Evolutionary conservation across 768 basidiomycete species (phyloP).

Genomic region (Brasilioporus rufonigricans): DNA sequence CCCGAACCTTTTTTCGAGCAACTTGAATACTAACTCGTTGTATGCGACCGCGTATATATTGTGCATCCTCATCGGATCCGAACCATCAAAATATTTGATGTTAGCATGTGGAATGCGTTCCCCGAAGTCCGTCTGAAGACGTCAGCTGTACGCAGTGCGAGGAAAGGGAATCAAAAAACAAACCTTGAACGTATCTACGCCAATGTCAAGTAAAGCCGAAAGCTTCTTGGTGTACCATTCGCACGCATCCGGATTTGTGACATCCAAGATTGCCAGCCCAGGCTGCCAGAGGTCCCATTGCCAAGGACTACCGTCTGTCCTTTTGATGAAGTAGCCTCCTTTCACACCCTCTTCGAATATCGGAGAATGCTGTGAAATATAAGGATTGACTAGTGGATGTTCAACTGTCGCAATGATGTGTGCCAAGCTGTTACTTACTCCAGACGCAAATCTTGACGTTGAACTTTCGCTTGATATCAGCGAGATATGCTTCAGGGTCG

Average conservation of each 20-base stretch:
- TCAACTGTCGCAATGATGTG: slow-evolving; percentile 1
- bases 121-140: slow-evolving; percentile 65
- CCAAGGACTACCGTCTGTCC: slow-evolving; percentile 65
- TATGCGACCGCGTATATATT: slow-evolving; percentile 69
- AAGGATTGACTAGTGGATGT: slow-evolving; percentile 57
- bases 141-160: background rate
- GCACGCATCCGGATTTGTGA: slow-evolving; percentile 53
- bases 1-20: slow-evolving; percentile 58
- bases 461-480: slow-evolving; percentile 58
- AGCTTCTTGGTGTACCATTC: slow-evolving; percentile 48
- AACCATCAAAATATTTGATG: slow-evolving; percentile 63
- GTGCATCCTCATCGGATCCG: slow-evolving; percentile 68
- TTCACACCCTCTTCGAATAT: slow-evolving; percentile 68
- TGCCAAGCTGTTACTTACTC: slow-evolving; percentile 40
- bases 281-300: slow-evolving; percentile 72
- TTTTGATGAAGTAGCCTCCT: slow-evolving; percentile 69
- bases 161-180: background rate
- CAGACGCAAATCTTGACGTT: slow-evolving; percentile 73
- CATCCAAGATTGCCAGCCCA: slow-evolving; percentile 60
- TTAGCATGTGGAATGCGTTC: slow-evolving; percentile 71
- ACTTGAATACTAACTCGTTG: slow-evolving; percentile 66
- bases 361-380: slow-evolving; percentile 66
- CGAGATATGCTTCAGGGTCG: slow-evolving; percentile 61
- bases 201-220: slow-evolving; percentile 42
- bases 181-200: slow-evolving; percentile 54